Base-by-base conservation (phyloP, 1,139 yeast species). In the Saccharomyces uvarum region DNA sequence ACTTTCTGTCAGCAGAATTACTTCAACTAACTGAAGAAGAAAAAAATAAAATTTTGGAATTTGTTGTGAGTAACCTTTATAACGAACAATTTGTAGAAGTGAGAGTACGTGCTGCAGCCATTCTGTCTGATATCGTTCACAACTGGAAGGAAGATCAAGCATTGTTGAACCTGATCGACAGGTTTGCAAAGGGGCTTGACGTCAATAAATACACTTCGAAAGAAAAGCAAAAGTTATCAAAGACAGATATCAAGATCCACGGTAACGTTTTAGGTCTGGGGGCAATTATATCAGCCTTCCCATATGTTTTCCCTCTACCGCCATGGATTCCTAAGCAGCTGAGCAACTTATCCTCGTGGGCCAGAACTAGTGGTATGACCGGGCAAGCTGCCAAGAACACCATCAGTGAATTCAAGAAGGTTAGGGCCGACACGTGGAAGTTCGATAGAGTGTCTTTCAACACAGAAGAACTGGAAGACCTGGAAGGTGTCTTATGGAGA, bases 361-460 rank as follows among this genome's bases (percentile, higher is more conserved):
- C 86, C 7, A 68, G 72, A 57, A 78, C 80, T 0, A 81, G 88
- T 4, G 97, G 97, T 3, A 72, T 84, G 56, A 83, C 88, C 41
- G 97, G 97, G 1, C 82, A 85, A 59, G 81, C 97, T 1, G 96
- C 96, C 6, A 93, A 93, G 70, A 83, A 84, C 32, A 79, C 83
- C 1, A 77, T 95, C 52, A 86, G 96, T 56, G 86, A 83, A 59
- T 95, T 93, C 73, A 93, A 91, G 69, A 91, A 90, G 73, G 85
- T 89, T 4, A 81, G 99, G 62, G 96, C 91, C 56, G 99, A 95
- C 66, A 89, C 97, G 0, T 95, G 99, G 99, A 96, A 88, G 63
- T 80, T 89, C 59, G 99, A 95, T 69, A 80, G 88, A 57, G 77
- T 77, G 63, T 83, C 82, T 6, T 95, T 95, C 69, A 81, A 84